phyloP scores from a whole-genome alignment of 2,329 filamentous ascomycete genomes.

The Pseudocercospora fijiensis region DNA sequence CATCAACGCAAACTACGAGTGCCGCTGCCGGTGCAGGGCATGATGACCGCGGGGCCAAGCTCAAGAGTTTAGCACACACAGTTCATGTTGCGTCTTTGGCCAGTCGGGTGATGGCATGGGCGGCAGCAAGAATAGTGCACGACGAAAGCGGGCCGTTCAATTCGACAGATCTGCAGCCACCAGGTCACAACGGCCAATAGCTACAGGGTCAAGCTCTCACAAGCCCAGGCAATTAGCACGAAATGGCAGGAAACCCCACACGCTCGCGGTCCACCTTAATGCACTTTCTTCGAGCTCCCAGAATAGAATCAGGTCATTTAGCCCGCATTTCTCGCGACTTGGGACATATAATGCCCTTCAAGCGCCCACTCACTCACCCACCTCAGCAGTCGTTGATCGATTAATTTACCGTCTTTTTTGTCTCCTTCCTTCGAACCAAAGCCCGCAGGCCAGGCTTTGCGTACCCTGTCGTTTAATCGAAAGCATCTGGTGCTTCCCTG shows the following conservation, averaged over 20 bases:
- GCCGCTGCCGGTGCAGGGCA: conserved; percentile 19
- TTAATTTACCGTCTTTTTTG: conserved; percentile 49
- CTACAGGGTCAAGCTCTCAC: conserved; percentile 22
- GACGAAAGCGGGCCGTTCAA: conserved; percentile 26
- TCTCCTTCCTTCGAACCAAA: conserved; percentile 40
- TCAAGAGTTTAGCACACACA: conserved; percentile 21
- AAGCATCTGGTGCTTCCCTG: conserved; percentile 35
- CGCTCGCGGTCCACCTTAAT: conserved; percentile 18
- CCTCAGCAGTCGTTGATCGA: conserved; percentile 43
- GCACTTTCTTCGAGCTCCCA: conserved; percentile 40
- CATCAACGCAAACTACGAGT: conserved; percentile 20
- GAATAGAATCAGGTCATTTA: conserved; percentile 48
- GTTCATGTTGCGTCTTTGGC: conserved; percentile 24
- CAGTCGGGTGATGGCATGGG: conserved; percentile 26
- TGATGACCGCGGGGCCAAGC: conserved; percentile 16
- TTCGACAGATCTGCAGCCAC: conserved; percentile 33
- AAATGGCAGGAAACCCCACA: conserved; percentile 29
- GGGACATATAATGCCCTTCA: conserved; percentile 50
- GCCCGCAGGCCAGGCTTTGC: conserved; percentile 51
- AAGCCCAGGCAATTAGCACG: conserved; percentile 29
- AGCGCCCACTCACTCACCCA: conserved; percentile 37
- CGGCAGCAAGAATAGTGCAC: conserved; percentile 29
- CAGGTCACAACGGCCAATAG: conserved; percentile 28
- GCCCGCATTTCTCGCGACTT: conserved; percentile 42
- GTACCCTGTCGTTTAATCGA: conserved; percentile 45